These are phyloP conservation scores for Dactylis glomerata DNA, from an alignment of 176 grass and related monocot genomes.

Conservation along the genomic window DNA sequence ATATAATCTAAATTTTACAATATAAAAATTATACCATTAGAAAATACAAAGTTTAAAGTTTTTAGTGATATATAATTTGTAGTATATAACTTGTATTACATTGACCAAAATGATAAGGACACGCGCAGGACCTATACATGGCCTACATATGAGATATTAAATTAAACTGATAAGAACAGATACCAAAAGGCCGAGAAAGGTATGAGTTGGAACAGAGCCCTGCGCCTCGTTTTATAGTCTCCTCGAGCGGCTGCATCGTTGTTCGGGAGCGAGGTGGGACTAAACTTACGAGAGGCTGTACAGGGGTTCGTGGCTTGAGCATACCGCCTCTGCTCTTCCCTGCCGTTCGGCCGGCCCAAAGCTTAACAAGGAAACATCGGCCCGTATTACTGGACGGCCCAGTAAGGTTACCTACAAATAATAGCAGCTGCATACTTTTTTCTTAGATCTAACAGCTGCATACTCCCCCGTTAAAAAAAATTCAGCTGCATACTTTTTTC, in stretches of 20 bases:
- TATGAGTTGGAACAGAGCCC: background rate
- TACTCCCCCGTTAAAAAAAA: too few relatives aligned
- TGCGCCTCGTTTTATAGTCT: background rate
- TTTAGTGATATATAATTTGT: too few relatives aligned
- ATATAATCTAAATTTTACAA: too few relatives aligned
- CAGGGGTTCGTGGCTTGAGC: background rate
- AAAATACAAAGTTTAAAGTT: too few relatives aligned
- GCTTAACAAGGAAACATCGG: background rate
- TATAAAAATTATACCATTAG: too few relatives aligned
- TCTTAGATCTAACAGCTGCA: too few relatives aligned
- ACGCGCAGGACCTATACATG: too few relatives aligned
- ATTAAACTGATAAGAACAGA: background rate
- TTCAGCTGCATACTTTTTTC: too few relatives aligned
- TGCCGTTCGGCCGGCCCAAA: background rate
- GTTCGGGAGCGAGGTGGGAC: background rate
- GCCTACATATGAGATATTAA: too few relatives aligned
- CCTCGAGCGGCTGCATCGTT: background rate
- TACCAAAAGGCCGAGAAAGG: conserved; percentile 76
- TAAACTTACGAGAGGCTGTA: background rate
- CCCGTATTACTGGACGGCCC: background rate
- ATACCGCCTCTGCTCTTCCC: background rate
- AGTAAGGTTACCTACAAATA: background rate
- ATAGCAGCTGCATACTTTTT: too few relatives aligned
- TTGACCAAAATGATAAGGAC: too few relatives aligned
- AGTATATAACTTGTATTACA: too few relatives aligned